Evolutionary conservation across 169 alveolate species (phyloP).

Genomic region (Plasmodium cynomolgi): DNA sequence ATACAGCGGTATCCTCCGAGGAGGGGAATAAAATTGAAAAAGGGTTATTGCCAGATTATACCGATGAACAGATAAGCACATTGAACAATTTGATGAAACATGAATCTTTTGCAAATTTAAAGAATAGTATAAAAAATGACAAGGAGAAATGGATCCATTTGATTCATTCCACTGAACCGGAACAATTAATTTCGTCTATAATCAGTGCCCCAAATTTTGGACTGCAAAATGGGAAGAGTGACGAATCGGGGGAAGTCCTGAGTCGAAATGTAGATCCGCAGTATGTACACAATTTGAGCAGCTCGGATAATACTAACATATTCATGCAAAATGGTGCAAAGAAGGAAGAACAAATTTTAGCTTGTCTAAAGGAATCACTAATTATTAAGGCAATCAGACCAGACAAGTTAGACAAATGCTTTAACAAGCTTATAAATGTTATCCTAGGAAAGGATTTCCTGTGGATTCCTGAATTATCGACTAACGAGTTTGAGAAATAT

Average conservation of each 20-base stretch:
- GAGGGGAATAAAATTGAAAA: constrained; percentile 20
- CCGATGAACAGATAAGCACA: constrained; percentile 52
- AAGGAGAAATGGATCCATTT: constrained; percentile 55
- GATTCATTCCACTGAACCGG: constrained; percentile 74
- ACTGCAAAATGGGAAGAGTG: constrained; percentile 8
- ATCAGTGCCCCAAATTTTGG: constrained; percentile 24
- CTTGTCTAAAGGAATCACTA: constrained; percentile 77
- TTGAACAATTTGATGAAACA: constrained; percentile 32
- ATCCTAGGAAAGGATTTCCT: constrained; percentile 92
- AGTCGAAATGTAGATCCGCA: not conserved
- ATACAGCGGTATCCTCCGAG: not conserved
- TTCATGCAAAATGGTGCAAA: not conserved
- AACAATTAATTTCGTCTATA: constrained; percentile 28
- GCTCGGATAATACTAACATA: not conserved
- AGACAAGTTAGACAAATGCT: constrained; percentile 91
- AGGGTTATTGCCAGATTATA: constrained; percentile 60
- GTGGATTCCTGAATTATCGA: constrained; percentile 88
- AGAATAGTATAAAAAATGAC: constrained; percentile 32
- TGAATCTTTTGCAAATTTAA: constrained; percentile 42
- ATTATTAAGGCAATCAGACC: constrained; percentile 94
- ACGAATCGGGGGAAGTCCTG: constrained; percentile 18
- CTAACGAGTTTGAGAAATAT: constrained; percentile 88
- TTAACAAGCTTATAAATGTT: constrained; percentile 86
- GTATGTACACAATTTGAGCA: not conserved
- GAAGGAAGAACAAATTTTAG: constrained; percentile 19